These are phyloP conservation scores for Noccaea caerulescens DNA, from an alignment of 345 rosid species.

Conservation along the genomic window DNA sequence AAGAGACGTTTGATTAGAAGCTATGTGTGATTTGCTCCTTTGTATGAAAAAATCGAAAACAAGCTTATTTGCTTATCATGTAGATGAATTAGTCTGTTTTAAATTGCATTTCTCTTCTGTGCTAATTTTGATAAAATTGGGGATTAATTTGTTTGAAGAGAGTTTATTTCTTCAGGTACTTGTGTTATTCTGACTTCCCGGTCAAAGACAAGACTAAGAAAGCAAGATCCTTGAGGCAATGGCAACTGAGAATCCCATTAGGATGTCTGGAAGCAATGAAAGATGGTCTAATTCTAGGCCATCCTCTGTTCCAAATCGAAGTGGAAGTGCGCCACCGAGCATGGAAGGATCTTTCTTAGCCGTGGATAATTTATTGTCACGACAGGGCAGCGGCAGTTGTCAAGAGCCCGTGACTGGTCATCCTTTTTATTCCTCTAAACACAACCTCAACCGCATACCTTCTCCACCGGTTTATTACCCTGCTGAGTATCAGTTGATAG, in stretches of 20 bases:
- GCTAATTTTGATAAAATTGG: background rate
- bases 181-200: conserved; percentile 26
- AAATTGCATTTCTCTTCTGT: background rate
- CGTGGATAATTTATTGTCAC: conserved; percentile 49
- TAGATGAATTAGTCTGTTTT: background rate
- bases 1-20: background rate
- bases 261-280: conserved; percentile 44
- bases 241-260: conserved; percentile 67
- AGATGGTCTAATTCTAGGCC: conserved; percentile 50
- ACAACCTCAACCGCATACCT: conserved; percentile 48
- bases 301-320: conserved; percentile 52
- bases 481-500: conserved; percentile 37
- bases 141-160: background rate
- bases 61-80: background rate
- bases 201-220: background rate
- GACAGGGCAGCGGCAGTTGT: conserved; percentile 23
- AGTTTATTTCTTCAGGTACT: conserved; percentile 11
- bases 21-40: background rate
- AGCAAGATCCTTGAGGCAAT: conserved; percentile 34
- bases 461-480: conserved; percentile 47
- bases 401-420: conserved; percentile 43
- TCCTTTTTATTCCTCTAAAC: conserved; percentile 43
- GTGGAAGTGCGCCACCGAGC: conserved; percentile 71
- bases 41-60: background rate
- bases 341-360: conserved; percentile 66